These are phyloP conservation scores for Cercospora sp. DNA, from an alignment of 2,329 filamentous ascomycete genomes.

Conservation along the genomic window DNA sequence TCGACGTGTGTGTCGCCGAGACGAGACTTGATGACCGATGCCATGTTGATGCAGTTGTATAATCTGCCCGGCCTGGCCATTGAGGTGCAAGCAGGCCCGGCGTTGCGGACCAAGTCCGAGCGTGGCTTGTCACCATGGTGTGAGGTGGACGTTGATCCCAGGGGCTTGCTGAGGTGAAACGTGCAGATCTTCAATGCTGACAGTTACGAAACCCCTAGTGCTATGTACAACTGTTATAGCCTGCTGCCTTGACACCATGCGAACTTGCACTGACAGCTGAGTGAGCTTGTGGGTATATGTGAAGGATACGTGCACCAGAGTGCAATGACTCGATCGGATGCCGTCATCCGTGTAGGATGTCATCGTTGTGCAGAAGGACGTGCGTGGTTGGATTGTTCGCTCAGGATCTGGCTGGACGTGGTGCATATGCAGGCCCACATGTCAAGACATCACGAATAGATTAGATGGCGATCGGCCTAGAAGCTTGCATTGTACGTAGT, in stretches of 20 bases:
- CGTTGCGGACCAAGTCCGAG: neutral
- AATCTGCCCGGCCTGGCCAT: neutral
- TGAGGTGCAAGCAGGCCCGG: neutral
- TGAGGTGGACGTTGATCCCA: neutral
- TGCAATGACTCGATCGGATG: neutral
- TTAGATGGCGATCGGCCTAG: neutral
- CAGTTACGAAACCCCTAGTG: neutral
- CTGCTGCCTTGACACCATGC: neutral
- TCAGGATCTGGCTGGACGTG: neutral
- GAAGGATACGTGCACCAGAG: neutral
- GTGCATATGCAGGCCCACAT: constrained; percentile 2
- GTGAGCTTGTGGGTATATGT: neutral
- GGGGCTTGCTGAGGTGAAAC: neutral
- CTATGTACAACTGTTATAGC: neutral
- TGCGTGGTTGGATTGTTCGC: constrained; percentile 1
- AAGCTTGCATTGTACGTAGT: neutral
- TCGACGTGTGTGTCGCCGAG: neutral
- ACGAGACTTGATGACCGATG: neutral
- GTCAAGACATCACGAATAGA: neutral
- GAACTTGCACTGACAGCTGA: neutral
- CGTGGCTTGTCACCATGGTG: neutral
- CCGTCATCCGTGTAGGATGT: neutral
- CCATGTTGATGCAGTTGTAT: neutral
- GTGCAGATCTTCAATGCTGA: neutral
- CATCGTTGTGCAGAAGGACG: neutral